A percentile compares a stretch with the other conserved stretches of the same genome.
Evolutionary conservation across 495 filamentous ascomycete genomes (phyloP).

Genomic region (Podospora anserina): DNA sequence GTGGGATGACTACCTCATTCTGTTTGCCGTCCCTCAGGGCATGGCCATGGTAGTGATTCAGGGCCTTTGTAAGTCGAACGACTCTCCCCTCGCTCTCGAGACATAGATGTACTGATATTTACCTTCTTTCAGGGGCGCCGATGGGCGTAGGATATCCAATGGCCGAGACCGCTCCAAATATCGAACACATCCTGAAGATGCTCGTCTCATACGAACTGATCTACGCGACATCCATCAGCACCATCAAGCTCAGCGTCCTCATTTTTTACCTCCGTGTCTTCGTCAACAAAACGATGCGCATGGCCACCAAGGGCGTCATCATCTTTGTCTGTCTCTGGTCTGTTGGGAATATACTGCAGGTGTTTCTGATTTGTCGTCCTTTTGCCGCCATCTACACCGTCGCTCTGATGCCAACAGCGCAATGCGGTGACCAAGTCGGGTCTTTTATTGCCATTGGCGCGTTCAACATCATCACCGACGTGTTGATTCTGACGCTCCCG

Average conservation of each 20-base stretch:
- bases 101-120: background rate
- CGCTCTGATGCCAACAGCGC: background rate
- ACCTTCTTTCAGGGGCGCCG: slow-evolving; percentile 11
- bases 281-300: slow-evolving; percentile 19
- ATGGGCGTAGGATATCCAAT: slow-evolving; percentile 23
- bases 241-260: slow-evolving; percentile 28
- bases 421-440: slow-evolving; percentile 19
- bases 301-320: slow-evolving; percentile 19
- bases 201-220: slow-evolving; percentile 26
- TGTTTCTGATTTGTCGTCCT: slow-evolving; percentile 27
- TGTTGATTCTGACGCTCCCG: slow-evolving; percentile 29
- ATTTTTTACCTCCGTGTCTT: slow-evolving; percentile 32
- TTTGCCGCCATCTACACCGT: slow-evolving; percentile 20
- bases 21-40: slow-evolving; percentile 26
- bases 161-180: slow-evolving; percentile 16
- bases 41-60: slow-evolving; percentile 30
- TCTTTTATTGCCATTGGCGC: slow-evolving; percentile 28
- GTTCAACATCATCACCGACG: slow-evolving; percentile 31
- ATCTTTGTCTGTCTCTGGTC: slow-evolving; percentile 21
- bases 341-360: slow-evolving; percentile 24
- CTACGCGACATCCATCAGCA: slow-evolving; percentile 19
- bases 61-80: slow-evolving; percentile 25
- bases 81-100: background rate
- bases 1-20: slow-evolving; percentile 36
- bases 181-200: slow-evolving; percentile 24